Base-by-base conservation (phyloP, 2,329 filamentous ascomycete species). In the Beauveria bassiana region DNA sequence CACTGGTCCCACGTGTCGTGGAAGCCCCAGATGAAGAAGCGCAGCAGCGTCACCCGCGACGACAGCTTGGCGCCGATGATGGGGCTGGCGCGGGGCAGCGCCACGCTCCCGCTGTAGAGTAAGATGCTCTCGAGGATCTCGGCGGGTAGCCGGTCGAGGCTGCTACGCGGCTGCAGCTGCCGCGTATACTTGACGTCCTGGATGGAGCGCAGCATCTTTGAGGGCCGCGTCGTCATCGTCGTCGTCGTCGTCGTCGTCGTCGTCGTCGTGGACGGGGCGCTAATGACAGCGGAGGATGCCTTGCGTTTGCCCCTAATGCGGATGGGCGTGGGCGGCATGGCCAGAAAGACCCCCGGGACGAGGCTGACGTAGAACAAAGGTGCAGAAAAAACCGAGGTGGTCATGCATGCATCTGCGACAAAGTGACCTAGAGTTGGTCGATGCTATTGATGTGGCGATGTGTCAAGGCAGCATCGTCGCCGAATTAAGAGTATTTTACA, bases 61-160 rank as follows among this genome's bases (percentile, higher is more conserved):
- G 81, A 83, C 16, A 86, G 74, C 50, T 77, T 73, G 28, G 70
- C 68, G 26, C 80, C 79, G 34, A 86, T 71, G 38, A 74, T 69
- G 12, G 69, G 76, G 57, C 75, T 79, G 54, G 76, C 73, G 5
- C 71, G 74, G 0, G 81, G 75, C 1, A 86, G 72, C 56, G 77
- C 73, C 52, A 80, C 64, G 64, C 82, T 84, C 63, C 71, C 68
- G 54, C 81, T 83, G 58, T 79, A 70, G 64, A 81, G 69, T 60
- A 84, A 78, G 53, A 86, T 82, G 38, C 64, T 73, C 67, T 84
- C 80, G 14, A 85, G 74, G 26, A 85, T 72, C 68, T 85, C 83
- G 7, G 77, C 68, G 0, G 83, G 83, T 9, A 85, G 70, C 34
- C 66, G 67, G 55, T 75, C 70, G 24, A 76, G 66, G 12, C 51